phyloP scores from a whole-genome alignment of 257 asterid species.

The Salvia rosmarinus region DNA sequence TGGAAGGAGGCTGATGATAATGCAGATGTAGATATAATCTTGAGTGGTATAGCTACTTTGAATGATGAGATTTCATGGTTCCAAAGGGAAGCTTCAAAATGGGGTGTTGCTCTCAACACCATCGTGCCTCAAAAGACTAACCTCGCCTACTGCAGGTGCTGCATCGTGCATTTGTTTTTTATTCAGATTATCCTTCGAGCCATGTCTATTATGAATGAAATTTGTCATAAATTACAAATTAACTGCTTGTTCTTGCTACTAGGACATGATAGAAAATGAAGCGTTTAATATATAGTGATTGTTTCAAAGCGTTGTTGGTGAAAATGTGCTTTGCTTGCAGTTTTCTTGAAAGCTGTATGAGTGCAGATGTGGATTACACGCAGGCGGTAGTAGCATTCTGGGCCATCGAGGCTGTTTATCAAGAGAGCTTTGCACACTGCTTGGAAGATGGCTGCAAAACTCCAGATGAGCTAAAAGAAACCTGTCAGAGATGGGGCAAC shows the following conservation, averaged over 20 bases:
- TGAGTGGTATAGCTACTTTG: conserved; percentile 71
- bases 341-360: conserved; percentile 61
- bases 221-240: too few relatives aligned
- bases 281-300: neutral
- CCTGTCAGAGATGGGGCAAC: conserved; percentile 81
- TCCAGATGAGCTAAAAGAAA: conserved; percentile 65
- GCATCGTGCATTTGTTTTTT: neutral
- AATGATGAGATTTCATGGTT: conserved; percentile 84
- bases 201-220: too few relatives aligned
- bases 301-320: neutral
- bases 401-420: conserved; percentile 83
- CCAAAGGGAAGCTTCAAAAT: conserved; percentile 76
- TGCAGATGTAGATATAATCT: conserved; percentile 61
- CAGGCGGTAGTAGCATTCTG: conserved; percentile 73
- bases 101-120: conserved; percentile 56
- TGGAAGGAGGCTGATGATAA: conserved; percentile 60
- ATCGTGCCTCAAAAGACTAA: conserved; percentile 61
- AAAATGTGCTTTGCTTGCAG: conserved; percentile 38
- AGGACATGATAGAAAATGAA: too few relatives aligned
- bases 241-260: too few relatives aligned
- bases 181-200: too few relatives aligned
- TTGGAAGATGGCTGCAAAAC: conserved; percentile 61
- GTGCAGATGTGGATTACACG: conserved; percentile 66
- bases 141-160: conserved; percentile 73
- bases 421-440: conserved; percentile 86